Percentiles rank a stretch among this genome's conserved stretches.
phyloP scores from a whole-genome alignment of 805 yeast species.

The Barnettozyma siamensis region DNA sequence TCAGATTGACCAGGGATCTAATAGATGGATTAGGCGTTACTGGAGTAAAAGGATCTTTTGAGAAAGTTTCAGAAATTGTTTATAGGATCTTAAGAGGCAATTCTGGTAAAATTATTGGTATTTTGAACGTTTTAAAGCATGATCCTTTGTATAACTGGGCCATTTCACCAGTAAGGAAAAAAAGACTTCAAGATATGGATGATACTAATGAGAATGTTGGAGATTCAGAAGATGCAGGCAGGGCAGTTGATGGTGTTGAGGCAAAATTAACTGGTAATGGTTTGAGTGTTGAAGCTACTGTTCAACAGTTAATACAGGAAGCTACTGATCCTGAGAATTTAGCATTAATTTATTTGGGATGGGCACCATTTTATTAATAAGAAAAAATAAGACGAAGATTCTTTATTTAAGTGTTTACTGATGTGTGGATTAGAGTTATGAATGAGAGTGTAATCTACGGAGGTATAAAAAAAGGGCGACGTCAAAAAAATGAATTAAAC shows the following conservation, averaged over 20 bases:
- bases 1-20: slow-evolving; percentile 82
- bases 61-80: slow-evolving; percentile 66
- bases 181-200: slow-evolving; percentile 38
- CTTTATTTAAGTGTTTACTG: too few relatives aligned
- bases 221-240: slow-evolving; percentile 55
- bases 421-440: too few relatives aligned
- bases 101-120: slow-evolving; percentile 65
- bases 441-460: too few relatives aligned
- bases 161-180: slow-evolving; percentile 64
- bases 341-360: slow-evolving; percentile 73
- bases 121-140: slow-evolving; percentile 79
- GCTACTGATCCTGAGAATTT: slow-evolving; percentile 67
- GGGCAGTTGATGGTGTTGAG: slow-evolving; percentile 69
- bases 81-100: slow-evolving; percentile 61
- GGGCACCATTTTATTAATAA: slow-evolving; percentile 75
- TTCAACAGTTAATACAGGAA: slow-evolving; percentile 71
- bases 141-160: slow-evolving; percentile 95
- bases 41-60: slow-evolving; percentile 77
- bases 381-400: too few relatives aligned
- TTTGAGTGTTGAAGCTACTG: slow-evolving; percentile 77
- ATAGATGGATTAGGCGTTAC: slow-evolving; percentile 90
- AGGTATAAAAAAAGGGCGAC: too few relatives aligned
- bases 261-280: slow-evolving; percentile 62
- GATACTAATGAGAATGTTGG: slow-evolving; percentile 9
- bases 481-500: too few relatives aligned